Base-by-base conservation (phyloP, 2,329 filamentous ascomycete genomes). In the Aureobasidium sp. region DNA sequence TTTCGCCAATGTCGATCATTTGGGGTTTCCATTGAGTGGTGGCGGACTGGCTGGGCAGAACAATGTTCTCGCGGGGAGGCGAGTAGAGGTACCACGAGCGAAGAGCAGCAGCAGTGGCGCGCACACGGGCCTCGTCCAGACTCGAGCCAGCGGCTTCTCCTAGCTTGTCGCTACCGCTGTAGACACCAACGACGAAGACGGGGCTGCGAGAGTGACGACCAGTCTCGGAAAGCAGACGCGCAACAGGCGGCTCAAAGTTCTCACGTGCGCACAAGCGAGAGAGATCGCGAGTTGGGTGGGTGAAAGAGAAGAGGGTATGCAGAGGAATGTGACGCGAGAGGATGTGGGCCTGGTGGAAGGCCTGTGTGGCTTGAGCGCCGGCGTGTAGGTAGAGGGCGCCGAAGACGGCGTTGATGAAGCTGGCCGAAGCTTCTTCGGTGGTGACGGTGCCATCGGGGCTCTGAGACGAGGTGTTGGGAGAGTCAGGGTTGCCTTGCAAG, bases 11-110 rank as follows among this genome's bases (percentile, higher is more conserved):
- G 72, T 85, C 83, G 61, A 85, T 74, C 72, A 82, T 76, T 63
- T 82, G 79, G n/a, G 82, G 78, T 69, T 76, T 79, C 79, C 82
- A 85, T 29, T 51, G 25, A 20, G 51, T 70, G 41, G 72, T 74
- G 63, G 75, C 72, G 65, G 72, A 78, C 65, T 80, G 79, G 66
- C 79, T 83, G 29, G 83, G 82, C 60, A 83, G 71, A 36, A 77
- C 76, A 7, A 78, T 74, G 27, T 79, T 73, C 37, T 83, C 75
- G 8, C 78, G 73, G 48, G 84, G 71, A 1, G 94, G 93, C 73
- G 87, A 92, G 79, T 99, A 99, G 59, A 99, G 80, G 76, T 99
- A 99, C 94, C 94, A 99, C 6, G 87, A 82, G 81, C 96, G 96
- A 71, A 99, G 80, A 20, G 91, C 87, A 66, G 88, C 87, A 70